Evolutionary conservation across 1,284 basidiomycete species (phyloP).

Genomic region (Apiotrichum laibachii): DNA sequence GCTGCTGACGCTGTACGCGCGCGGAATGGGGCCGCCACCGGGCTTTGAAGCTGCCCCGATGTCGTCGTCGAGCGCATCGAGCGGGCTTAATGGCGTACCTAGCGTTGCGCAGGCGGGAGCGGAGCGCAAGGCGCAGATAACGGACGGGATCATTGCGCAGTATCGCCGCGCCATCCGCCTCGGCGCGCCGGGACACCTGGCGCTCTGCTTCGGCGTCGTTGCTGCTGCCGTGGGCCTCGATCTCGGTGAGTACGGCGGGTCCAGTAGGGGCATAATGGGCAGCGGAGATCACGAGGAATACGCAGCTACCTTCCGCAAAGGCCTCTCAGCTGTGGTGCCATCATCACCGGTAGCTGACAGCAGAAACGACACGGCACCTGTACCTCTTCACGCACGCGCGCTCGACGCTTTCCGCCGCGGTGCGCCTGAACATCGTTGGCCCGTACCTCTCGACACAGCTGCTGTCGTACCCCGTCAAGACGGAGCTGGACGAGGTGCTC

Average conservation of each 20-base stretch:
- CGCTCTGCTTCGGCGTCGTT: constrained; percentile 84
- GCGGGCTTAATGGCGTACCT: neutral
- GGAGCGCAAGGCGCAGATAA: constrained; percentile 1
- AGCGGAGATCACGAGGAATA: too few species aligned
- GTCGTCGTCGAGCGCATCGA: constrained; percentile 10
- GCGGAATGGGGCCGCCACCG: constrained; percentile 66
- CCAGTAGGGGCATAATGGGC: neutral
- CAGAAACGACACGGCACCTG: constrained; percentile 71
- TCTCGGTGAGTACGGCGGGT: constrained; percentile 57
- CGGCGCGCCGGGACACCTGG: constrained; percentile 75
- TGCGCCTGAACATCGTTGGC: constrained; percentile 85
- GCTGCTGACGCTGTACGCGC: constrained; percentile 80
- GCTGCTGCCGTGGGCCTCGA: constrained; percentile 72
- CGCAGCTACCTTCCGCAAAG: too few species aligned
- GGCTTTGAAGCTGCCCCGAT: constrained; percentile 24
- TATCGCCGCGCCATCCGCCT: constrained; percentile 67
- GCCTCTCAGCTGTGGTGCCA: too few species aligned
- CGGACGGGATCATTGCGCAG: constrained; percentile 57
- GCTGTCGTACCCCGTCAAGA: constrained; percentile 67
- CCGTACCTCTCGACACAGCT: constrained; percentile 91
- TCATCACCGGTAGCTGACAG: too few species aligned
- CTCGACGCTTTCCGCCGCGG: constrained; percentile 81
- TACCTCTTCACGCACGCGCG: constrained; percentile 91
- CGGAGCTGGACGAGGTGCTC: constrained; percentile 44
- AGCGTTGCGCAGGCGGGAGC: constrained; percentile 12